These are phyloP conservation scores for Candida anglica DNA, from an alignment of 805 yeast species.

Conservation along the genomic window DNA sequence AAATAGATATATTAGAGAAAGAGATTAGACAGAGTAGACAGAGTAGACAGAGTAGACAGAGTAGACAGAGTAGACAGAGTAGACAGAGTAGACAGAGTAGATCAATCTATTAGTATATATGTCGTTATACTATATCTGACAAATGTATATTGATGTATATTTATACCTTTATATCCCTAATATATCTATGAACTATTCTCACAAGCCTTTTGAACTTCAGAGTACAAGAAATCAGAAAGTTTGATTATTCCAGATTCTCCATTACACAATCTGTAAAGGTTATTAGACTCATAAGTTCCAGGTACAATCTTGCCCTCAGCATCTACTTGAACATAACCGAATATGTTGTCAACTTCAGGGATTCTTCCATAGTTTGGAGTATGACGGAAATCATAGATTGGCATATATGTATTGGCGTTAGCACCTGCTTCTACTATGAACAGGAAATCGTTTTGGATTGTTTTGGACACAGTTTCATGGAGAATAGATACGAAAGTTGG, in stretches of 20 bases:
- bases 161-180: too few relatives aligned
- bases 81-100: too few relatives aligned
- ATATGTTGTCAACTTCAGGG: slow-evolving; percentile 66
- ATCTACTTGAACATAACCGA: slow-evolving; percentile 66
- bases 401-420: slow-evolving; percentile 54
- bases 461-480: slow-evolving; percentile 18
- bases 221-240: slow-evolving; percentile 49
- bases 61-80: too few relatives aligned
- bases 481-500: slow-evolving; percentile 23
- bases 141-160: too few relatives aligned
- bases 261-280: slow-evolving; percentile 50
- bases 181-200: too few relatives aligned
- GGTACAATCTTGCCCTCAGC: slow-evolving; percentile 50
- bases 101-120: too few relatives aligned
- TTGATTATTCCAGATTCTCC: slow-evolving; percentile 46
- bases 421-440: slow-evolving; percentile 54
- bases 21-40: too few relatives aligned
- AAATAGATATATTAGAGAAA: not conserved
- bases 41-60: too few relatives aligned
- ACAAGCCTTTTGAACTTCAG: slow-evolving; percentile 31
- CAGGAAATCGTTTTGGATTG: slow-evolving; percentile 42
- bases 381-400: slow-evolving; percentile 66
- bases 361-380: slow-evolving; percentile 62
- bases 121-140: too few relatives aligned
- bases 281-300: slow-evolving; percentile 54